Evolutionary conservation across 2,329 filamentous ascomycete species (phyloP), one percentile per base, ranked within the genome.

Genomic region (Alternaria solani): DNA sequence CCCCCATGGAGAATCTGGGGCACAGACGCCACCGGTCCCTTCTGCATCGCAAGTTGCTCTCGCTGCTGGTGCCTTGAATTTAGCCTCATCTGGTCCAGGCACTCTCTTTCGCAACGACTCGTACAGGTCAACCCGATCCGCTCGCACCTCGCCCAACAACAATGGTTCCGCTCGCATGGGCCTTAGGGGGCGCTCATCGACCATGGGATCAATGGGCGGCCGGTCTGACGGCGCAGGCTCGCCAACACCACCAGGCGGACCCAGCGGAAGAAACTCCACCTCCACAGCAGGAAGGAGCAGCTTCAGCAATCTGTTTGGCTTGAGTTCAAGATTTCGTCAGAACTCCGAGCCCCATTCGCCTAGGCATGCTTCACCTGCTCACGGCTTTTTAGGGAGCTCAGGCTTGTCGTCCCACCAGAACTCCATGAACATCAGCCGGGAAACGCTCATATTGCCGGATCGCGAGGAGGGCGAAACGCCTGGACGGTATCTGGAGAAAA

Each of bases 271-370:
- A 52, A 94, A 88, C 6, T 97, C 94, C 1, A 92, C 90, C 1
- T 97, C 93, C 0, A 94, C 90, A 0, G 85, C 81, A n/a, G 93
- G 94, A 5, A 87, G 95, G 55, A 95, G 94, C 79, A 98, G 94
- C 78, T 93, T 99, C 70, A 93, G 94, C 54, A 95, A 97, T 67
- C 82, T 98, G 20, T 89, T 99, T 70, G 90, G 88, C 14, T 81
- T 97, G 34, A 84, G 87, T 20, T 86, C 88, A 64, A 88, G 94
- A 64, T 85, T 97, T 61, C 87, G 94, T 49, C 91, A 96, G 71
- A 92, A 92, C 68, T 91, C 91, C 1, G 93, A 96, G 48, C 86
- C 90, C 6, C 81, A 86, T 41, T 85, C 85, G 49, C 85, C 77
- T 9, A 62, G 70, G 16, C 87, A 92, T 72, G 89, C 89, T 14